A percentile compares a stretch with the other conserved stretches of the same genome.
phyloP scores from a whole-genome alignment of 2,329 filamentous ascomycete genomes.

The Neopestalotiopsis rosae region DNA sequence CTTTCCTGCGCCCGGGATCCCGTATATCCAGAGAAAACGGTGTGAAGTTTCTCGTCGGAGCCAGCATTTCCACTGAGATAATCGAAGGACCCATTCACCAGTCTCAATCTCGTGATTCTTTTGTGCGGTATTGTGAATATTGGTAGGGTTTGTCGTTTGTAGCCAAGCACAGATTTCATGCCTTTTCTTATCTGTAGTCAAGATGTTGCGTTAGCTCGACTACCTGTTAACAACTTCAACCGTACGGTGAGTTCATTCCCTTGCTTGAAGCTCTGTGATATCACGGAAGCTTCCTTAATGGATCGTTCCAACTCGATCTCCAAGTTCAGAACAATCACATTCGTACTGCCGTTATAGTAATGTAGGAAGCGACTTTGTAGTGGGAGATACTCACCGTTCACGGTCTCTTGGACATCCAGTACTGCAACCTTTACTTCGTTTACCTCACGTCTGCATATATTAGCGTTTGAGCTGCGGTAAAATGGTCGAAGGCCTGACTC shows the following conservation, averaged over 20 bases:
- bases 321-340: no score
- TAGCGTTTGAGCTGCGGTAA: not conserved
- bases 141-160: not conserved
- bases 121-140: not conserved
- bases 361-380: no score
- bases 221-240: no score
- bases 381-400: not conserved
- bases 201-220: no score
- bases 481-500: not conserved
- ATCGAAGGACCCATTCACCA: not conserved
- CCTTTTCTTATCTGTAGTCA: not conserved
- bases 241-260: no score
- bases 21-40: conserved; percentile 23
- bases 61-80: not conserved
- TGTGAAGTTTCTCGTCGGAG: not conserved
- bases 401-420: not conserved
- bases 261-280: no score
- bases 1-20: conserved; percentile 34
- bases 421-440: not conserved
- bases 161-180: not conserved
- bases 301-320: no score
- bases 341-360: no score
- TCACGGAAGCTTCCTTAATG: no score
- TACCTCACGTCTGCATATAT: not conserved
- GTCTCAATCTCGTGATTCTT: not conserved